phyloP scores from a whole-genome alignment of 345 rosid species.

The Boechera retrofracta region DNA sequence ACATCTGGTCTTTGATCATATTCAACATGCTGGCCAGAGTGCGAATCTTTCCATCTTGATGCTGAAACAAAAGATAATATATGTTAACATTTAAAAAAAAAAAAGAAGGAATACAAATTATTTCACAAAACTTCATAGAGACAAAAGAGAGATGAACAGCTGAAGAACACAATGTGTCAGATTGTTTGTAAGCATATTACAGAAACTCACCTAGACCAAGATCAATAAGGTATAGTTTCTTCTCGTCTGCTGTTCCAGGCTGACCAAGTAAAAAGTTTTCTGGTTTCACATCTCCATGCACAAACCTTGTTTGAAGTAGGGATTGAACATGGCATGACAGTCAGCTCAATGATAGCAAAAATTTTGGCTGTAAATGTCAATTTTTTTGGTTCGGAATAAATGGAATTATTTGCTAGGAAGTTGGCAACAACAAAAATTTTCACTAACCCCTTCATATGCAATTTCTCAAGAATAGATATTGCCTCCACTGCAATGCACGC shows the following conservation, averaged over 20 bases:
- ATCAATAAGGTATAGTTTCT: conserved; percentile 87
- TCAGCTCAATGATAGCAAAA: conserved; percentile 23
- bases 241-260: conserved; percentile 83
- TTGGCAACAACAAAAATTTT: conserved; percentile 12
- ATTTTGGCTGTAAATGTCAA: neutral
- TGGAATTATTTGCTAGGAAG: conserved; percentile 12
- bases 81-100: conserved; percentile 14
- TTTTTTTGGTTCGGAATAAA: neutral
- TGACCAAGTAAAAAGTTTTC: conserved; percentile 92
- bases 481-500: conserved; percentile 97
- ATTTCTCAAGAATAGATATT: conserved; percentile 87
- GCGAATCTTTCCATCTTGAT: conserved; percentile 84
- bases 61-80: conserved; percentile 56
- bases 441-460: conserved; percentile 82
- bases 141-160: too few relatives aligned
- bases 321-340: conserved; percentile 25
- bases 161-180: too few relatives aligned
- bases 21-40: conserved; percentile 84
- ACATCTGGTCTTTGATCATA: conserved; percentile 98
- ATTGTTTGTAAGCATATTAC: neutral
- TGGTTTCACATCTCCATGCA: conserved; percentile 96
- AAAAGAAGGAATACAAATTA: conserved; percentile 2
- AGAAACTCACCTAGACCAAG: conserved; percentile 82
- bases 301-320: conserved; percentile 62
- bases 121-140: too few relatives aligned